phyloP scores from a whole-genome alignment of 176 grass and related monocot genomes.

The Raddia guianensis region DNA sequence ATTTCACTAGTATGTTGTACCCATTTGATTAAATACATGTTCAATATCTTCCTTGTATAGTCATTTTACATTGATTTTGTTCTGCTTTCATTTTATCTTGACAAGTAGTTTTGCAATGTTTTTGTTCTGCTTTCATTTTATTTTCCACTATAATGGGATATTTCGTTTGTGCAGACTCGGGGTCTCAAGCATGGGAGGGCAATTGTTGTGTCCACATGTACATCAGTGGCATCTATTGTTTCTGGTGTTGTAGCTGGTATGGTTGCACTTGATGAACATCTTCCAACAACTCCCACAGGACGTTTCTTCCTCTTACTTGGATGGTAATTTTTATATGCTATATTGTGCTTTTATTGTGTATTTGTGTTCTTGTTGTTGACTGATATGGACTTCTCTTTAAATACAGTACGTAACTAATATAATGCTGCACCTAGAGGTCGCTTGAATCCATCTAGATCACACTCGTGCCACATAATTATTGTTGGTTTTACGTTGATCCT shows the following conservation, averaged over 20 bases:
- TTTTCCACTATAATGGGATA: slow-evolving; percentile 22
- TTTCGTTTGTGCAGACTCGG: slow-evolving; percentile 59
- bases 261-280: slow-evolving; percentile 91
- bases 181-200: slow-evolving; percentile 98
- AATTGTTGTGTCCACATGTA: slow-evolving; percentile 95
- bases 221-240: slow-evolving; percentile 92
- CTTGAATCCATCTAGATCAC: not conserved
- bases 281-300: slow-evolving; percentile 64
- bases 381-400: slow-evolving; percentile 24
- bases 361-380: not conserved
- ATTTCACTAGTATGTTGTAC: not conserved
- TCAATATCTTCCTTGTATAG: not conserved
- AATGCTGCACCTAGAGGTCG: slow-evolving; percentile 9
- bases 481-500: slow-evolving; percentile 8
- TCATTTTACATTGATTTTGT: not conserved
- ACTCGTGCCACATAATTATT: not conserved
- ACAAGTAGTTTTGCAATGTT: slow-evolving; percentile 1
- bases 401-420: not conserved
- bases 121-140: slow-evolving; percentile 6
- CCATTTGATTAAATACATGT: slow-evolving; percentile 6
- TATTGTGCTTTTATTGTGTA: slow-evolving; percentile 12
- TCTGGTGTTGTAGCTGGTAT: slow-evolving; percentile 94
- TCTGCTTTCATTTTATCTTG: slow-evolving; percentile 10
- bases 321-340: slow-evolving; percentile 67
- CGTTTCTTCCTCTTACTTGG: slow-evolving; percentile 77